Conservation (phyloP, 345 rosid genomes). For the Litchi chinensis region DNA sequence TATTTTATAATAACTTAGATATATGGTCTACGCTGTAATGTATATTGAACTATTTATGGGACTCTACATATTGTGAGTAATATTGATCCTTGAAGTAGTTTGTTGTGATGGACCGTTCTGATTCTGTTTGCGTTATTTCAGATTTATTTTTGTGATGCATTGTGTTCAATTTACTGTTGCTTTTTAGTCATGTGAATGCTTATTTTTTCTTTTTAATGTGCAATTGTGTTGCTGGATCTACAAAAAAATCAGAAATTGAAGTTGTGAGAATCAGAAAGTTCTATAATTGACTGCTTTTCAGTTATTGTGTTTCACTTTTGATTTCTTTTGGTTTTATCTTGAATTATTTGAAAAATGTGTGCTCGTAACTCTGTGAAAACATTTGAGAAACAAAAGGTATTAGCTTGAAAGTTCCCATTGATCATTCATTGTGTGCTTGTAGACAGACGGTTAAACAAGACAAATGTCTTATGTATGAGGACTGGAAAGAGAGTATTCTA, state of each 20-base stretch:
- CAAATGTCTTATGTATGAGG: constrained; percentile 63
- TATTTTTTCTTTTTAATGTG: background rate
- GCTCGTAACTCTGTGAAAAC: background rate
- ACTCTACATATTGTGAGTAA: background rate
- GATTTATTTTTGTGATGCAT: background rate
- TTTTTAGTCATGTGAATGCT: background rate
- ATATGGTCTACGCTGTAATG: background rate
- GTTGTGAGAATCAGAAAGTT: background rate
- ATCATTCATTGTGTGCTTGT: constrained; percentile 28
- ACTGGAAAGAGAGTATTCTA: constrained; percentile 71
- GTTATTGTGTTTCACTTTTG: background rate
- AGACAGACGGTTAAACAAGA: constrained; percentile 86
- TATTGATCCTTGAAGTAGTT: background rate
- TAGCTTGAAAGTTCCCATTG: constrained; percentile 14
- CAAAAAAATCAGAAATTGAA: background rate
- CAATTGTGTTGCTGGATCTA: background rate
- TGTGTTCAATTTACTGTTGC: background rate
- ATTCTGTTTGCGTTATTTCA: background rate
- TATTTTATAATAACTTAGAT: background rate
- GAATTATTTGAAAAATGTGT: background rate
- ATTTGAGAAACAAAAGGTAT: background rate
- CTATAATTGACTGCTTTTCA: background rate
- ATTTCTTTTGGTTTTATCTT: background rate
- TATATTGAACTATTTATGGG: background rate
- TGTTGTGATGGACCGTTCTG: background rate